Conservation (phyloP, 2,329 filamentous ascomycete genomes). For the Westerdykella ornata region DNA sequence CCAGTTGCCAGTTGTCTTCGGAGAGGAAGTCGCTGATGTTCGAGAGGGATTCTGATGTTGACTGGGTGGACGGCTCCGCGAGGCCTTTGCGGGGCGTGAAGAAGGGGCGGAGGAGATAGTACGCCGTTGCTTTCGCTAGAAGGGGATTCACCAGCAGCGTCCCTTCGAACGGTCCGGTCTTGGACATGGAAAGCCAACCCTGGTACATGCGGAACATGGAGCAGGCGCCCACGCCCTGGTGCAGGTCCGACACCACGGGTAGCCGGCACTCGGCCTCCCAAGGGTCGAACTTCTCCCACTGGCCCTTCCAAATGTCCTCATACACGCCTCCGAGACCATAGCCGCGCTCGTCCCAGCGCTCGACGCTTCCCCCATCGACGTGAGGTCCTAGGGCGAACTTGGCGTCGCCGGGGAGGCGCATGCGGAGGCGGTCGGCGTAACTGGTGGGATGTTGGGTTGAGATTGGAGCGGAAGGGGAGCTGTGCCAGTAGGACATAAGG, state of each 20-base stretch:
- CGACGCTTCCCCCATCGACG: conserved; percentile 46
- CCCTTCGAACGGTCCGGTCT: conserved; percentile 66
- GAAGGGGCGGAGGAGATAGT: conserved; percentile 76
- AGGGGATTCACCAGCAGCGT: conserved; percentile 78
- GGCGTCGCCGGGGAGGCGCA: conserved; percentile 51
- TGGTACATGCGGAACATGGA: conserved; percentile 84
- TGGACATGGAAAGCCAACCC: conserved; percentile 77
- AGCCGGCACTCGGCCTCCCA: conserved; percentile 71
- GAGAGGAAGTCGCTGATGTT: conserved; percentile 42
- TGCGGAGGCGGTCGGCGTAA: conserved; percentile 46
- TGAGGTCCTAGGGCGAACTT: conserved; percentile 53
- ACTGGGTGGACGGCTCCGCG: conserved; percentile 29
- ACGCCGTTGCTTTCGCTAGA: conserved; percentile 66
- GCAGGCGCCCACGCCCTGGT: conserved; percentile 74
- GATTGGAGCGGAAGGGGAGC: conserved; percentile 37
- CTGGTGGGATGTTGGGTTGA: conserved; percentile 43
- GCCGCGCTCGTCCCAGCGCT: conserved; percentile 53
- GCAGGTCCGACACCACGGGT: conserved; percentile 63
- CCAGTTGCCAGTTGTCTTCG: conserved; percentile 56
- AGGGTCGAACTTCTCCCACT: conserved; percentile 75
- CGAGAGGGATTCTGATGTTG: conserved; percentile 23
- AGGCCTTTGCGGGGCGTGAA: conserved; percentile 53
- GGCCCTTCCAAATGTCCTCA: conserved; percentile 62
- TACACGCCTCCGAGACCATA: conserved; percentile 62
- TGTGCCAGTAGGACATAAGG: conserved; percentile 47